Evolutionary conservation across 345 rosid genomes (phyloP).

Genomic region (Mallotus nudiflorus): DNA sequence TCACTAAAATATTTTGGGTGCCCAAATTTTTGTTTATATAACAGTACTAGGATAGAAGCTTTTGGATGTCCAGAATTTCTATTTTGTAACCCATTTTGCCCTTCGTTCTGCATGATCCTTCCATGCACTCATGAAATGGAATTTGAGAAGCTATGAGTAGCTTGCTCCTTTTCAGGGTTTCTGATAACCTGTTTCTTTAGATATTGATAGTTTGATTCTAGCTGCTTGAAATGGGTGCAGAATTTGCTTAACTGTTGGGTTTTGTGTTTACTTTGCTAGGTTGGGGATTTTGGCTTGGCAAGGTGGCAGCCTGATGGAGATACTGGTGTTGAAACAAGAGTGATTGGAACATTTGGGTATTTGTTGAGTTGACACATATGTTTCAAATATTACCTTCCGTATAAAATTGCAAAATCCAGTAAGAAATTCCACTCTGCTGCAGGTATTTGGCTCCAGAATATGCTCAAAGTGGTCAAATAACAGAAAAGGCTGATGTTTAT

Average conservation of each 20-base stretch:
- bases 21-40: not conserved
- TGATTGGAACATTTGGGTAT: slow-evolving; percentile 99
- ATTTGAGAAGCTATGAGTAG: too few relatives aligned
- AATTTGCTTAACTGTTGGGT: not conserved
- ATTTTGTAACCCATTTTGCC: too few relatives aligned
- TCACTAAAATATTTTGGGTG: not conserved
- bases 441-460: slow-evolving; percentile 99
- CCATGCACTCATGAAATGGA: not conserved
- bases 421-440: slow-evolving; percentile 22
- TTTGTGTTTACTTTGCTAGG: slow-evolving; percentile 43
- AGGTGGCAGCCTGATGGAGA: slow-evolving; percentile 99
- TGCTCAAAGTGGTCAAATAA: slow-evolving; percentile 96
- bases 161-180: not conserved
- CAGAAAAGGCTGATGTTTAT: slow-evolving; percentile 97
- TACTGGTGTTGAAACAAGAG: slow-evolving; percentile 90
- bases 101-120: too few relatives aligned
- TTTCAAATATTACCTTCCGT: slow-evolving; percentile 7
- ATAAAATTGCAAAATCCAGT: not conserved
- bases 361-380: slow-evolving; percentile 20
- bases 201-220: not conserved
- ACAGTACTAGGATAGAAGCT: too few relatives aligned
- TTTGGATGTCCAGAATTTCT: not conserved
- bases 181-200: not conserved
- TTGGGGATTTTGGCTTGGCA: slow-evolving; percentile 99
- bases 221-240: not conserved